Conservation (phyloP, 2,329 filamentous ascomycete species). For the Exophiala dermatitidis region DNA sequence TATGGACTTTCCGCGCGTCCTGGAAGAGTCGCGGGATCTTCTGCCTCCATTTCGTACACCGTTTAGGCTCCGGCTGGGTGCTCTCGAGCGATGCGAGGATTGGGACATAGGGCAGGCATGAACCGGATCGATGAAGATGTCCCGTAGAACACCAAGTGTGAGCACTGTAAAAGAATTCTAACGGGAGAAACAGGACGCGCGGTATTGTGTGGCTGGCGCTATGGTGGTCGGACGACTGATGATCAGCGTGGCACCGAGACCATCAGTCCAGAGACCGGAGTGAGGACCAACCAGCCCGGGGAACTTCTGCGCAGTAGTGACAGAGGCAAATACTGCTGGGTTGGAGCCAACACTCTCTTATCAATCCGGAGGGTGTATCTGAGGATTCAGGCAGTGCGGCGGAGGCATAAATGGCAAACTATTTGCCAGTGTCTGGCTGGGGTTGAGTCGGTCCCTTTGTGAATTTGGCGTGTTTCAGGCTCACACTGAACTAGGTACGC, state of each 20-base stretch:
- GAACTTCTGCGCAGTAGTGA: neutral
- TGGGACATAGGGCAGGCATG: conserved; percentile 38
- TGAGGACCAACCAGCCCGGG: neutral
- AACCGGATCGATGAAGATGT: neutral
- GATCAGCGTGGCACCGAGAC: conserved; percentile 11
- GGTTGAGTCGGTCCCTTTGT: neutral
- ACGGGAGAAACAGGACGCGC: neutral
- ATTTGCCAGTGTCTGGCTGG: neutral
- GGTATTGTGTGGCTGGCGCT: neutral
- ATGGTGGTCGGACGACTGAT: conserved; percentile 8
- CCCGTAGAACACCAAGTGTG: neutral
- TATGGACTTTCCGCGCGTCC: conserved; percentile 38
- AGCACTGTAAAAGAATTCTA: neutral
- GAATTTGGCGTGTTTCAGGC: neutral
- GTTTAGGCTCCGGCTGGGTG: conserved; percentile 42
- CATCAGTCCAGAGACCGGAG: neutral
- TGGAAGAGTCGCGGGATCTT: conserved; percentile 39
- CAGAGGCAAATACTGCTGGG: neutral
- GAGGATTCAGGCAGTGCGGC: neutral
- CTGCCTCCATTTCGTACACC: conserved; percentile 40
- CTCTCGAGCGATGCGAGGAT: conserved; percentile 40
- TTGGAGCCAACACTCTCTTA: neutral
- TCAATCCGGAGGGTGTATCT: neutral
- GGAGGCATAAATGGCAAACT: neutral
- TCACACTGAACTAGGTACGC: neutral